A percentile compares a stretch with the other conserved stretches of the same genome.
Evolutionary conservation across 2,329 filamentous ascomycete genomes (phyloP).

Genomic region (Ilyonectria destructans): DNA sequence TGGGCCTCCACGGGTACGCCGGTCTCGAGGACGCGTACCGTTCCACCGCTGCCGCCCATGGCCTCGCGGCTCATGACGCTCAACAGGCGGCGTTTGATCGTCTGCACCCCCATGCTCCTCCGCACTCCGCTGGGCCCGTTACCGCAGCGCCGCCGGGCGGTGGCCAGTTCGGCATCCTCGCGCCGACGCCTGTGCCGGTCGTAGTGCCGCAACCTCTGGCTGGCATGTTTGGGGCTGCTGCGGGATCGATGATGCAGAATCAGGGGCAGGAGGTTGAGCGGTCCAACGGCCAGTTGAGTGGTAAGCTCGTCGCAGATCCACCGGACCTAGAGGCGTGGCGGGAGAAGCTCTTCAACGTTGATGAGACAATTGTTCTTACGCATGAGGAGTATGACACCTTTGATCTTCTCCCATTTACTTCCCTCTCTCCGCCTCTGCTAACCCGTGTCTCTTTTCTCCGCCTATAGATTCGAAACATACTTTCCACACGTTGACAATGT

Average conservation of each 20-base stretch:
- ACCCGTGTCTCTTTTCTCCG: slow-evolving; percentile 20
- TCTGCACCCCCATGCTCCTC: slow-evolving; percentile 5
- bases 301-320: slow-evolving; percentile 75
- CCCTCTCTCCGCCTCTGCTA: slow-evolving; percentile 21
- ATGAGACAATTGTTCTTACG: slow-evolving; percentile 80
- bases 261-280: slow-evolving; percentile 37
- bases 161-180: slow-evolving; percentile 65
- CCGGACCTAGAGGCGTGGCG: slow-evolving; percentile 80
- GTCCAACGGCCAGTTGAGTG: slow-evolving; percentile 68
- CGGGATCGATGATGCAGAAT: slow-evolving; percentile 1
- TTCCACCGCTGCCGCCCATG: background rate
- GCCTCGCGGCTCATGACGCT: slow-evolving; percentile 24
- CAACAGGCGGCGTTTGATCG: slow-evolving; percentile 16
- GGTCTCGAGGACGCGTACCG: slow-evolving; percentile 42
- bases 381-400: slow-evolving; percentile 77
- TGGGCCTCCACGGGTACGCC: slow-evolving; percentile 39
- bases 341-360: slow-evolving; percentile 81
- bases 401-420: background rate
- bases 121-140: slow-evolving; percentile 11
- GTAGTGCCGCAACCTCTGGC: slow-evolving; percentile 24
- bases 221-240: slow-evolving; percentile 22
- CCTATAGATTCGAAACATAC: slow-evolving; percentile 80
- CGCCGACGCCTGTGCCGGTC: slow-evolving; percentile 50
- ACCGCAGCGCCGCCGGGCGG: slow-evolving; percentile 13
- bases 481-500: slow-evolving; percentile 89